phyloP scores from a whole-genome alignment of 352 stramenopile genomes.

The Phytophthora fragariae region DNA sequence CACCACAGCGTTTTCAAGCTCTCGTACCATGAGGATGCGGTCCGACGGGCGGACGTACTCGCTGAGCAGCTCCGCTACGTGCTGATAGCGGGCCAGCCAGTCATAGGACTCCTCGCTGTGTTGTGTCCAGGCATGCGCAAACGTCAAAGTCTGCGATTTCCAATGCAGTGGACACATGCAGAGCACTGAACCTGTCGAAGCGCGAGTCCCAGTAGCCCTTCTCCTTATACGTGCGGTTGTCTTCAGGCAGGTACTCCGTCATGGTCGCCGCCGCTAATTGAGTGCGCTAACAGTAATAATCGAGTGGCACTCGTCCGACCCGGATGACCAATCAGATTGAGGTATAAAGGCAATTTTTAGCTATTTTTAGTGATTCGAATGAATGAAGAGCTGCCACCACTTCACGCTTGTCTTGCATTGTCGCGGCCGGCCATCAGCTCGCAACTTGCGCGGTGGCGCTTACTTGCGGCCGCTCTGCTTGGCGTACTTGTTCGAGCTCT shows the following conservation, averaged over 20 bases:
- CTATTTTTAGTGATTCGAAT: too few species aligned
- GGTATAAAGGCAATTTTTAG: too few species aligned
- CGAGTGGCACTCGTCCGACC: not conserved
- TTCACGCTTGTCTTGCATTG: too few species aligned
- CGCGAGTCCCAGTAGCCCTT: conserved; percentile 79
- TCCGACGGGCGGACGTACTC: conserved; percentile 49
- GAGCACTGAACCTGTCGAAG: conserved; percentile 53
- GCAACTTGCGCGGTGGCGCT: not conserved
- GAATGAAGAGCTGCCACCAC: too few species aligned
- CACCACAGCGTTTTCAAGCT: not conserved
- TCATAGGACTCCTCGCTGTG: conserved; percentile 79
- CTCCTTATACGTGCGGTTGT: conserved; percentile 72
- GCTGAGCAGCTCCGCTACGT: conserved; percentile 50
- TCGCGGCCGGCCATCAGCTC: conserved; percentile 3
- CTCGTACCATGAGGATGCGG: conserved; percentile 58
- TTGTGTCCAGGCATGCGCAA: not conserved
- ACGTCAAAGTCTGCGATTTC: conserved; percentile 3
- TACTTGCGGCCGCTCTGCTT: conserved; percentile 21
- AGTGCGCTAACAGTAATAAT: not conserved
- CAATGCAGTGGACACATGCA: not conserved
- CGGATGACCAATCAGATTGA: not conserved
- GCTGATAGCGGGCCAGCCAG: conserved; percentile 70
- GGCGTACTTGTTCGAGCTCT: conserved; percentile 5
- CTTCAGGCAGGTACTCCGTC: conserved; percentile 50
- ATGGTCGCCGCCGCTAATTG: conserved; percentile 17